These are phyloP conservation scores for Parathielavia appendiculata DNA, from an alignment of 495 filamentous ascomycete genomes.

Conservation along the genomic window DNA sequence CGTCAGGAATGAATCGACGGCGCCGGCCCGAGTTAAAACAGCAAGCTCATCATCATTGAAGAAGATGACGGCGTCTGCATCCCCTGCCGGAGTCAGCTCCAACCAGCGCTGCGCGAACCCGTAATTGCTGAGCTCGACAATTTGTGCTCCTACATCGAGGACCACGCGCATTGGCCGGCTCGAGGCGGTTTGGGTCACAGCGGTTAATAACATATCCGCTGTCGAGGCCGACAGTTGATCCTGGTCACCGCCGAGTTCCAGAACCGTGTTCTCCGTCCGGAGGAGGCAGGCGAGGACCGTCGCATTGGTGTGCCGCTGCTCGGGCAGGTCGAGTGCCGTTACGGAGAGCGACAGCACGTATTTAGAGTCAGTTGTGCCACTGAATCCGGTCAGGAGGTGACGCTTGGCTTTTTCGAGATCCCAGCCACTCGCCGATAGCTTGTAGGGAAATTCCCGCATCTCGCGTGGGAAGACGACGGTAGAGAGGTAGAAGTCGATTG, in stretches of 20 bases:
- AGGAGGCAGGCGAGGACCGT: conserved; percentile 56
- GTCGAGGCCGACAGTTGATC: conserved; percentile 22
- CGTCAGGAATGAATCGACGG: conserved; percentile 45
- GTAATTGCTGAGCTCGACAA: conserved; percentile 57
- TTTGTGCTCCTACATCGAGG: conserved; percentile 70
- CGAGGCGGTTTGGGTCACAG: conserved; percentile 38
- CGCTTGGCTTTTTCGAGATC: conserved; percentile 51
- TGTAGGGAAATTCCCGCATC: conserved; percentile 58
- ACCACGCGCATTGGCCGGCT: conserved; percentile 51
- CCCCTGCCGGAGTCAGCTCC: conserved; percentile 11
- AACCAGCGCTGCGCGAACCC: conserved; percentile 52
- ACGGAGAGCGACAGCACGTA: conserved; percentile 53
- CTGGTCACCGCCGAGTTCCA: conserved; percentile 26
- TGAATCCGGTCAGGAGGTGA: conserved; percentile 60
- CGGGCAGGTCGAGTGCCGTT: conserved; percentile 50
- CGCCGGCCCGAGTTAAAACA: conserved; percentile 42
- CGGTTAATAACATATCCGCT: conserved; percentile 44
- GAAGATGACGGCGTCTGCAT: conserved; percentile 49
- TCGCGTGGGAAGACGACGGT: conserved; percentile 61
- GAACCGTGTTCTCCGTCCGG: conserved; percentile 48
- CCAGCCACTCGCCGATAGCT: conserved; percentile 66
- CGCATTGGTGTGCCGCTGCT: conserved; percentile 60
- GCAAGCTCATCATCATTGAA: conserved; percentile 50
- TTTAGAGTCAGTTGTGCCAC: conserved; percentile 66
- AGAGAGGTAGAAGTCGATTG: conserved; percentile 60